These are phyloP conservation scores for Lentinula novae-zelandiae DNA, from an alignment of 1,284 basidiomycete species.

Conservation along the genomic window DNA sequence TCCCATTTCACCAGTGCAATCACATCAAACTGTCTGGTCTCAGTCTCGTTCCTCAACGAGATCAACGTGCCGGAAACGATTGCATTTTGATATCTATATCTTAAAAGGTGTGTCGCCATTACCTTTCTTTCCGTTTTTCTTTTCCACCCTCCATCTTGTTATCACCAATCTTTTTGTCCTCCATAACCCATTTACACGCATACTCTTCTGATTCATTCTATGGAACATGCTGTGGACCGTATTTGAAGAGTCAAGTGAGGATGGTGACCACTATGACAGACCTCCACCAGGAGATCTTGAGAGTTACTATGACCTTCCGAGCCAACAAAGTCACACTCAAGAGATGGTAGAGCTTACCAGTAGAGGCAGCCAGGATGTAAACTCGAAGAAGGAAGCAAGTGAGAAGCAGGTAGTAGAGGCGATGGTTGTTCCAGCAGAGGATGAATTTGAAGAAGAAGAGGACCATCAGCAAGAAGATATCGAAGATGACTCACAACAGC, in stretches of 20 bases:
- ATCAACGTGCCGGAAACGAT: background rate
- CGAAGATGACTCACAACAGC: background rate
- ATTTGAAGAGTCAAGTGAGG: background rate
- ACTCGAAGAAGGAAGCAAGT: background rate
- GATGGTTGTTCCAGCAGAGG: background rate
- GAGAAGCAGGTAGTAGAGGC: slow-evolving; percentile 1
- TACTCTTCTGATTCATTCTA: background rate
- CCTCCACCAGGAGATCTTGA: slow-evolving; percentile 2
- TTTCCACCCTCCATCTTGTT: background rate
- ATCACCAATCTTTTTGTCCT: background rate
- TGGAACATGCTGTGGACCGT: background rate
- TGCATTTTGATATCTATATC: background rate
- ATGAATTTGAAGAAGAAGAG: background rate
- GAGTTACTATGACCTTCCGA: background rate
- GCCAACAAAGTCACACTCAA: background rate
- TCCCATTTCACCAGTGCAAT: background rate
- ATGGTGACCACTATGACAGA: background rate
- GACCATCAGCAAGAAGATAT: background rate
- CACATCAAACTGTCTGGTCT: background rate
- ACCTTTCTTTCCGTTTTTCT: background rate
- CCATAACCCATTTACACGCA: background rate
- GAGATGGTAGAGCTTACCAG: no score
- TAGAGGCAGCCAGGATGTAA: background rate
- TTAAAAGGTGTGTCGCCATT: background rate
- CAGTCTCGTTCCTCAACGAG: background rate